These are phyloP conservation scores for Calonectria hawksworthii DNA, from an alignment of 2,329 filamentous ascomycete species.

Conservation along the genomic window DNA sequence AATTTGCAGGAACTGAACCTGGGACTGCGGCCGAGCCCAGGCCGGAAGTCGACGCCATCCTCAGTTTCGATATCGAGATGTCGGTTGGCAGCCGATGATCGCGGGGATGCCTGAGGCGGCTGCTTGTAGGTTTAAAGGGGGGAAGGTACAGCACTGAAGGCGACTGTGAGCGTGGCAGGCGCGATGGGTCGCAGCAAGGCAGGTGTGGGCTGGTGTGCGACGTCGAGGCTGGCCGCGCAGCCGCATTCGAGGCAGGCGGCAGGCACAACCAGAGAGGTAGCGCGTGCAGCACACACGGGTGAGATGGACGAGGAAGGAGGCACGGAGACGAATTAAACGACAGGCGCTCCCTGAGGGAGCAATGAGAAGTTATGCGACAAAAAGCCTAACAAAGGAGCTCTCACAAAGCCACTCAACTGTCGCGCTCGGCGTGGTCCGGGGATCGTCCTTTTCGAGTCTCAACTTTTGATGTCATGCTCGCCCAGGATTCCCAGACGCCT, in stretches of 20 bases:
- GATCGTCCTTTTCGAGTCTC: conserved; percentile 30
- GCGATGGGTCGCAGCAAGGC: conserved; percentile 32
- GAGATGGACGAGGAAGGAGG: not conserved
- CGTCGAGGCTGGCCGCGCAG: conserved; percentile 42
- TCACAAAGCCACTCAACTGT: conserved; percentile 30
- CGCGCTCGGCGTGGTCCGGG: conserved; percentile 28
- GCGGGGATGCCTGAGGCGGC: conserved; percentile 12
- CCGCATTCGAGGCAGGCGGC: conserved; percentile 45
- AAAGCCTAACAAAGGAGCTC: not conserved
- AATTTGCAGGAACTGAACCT: conserved; percentile 36
- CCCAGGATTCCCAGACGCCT: conserved; percentile 28
- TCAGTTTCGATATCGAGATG: conserved; percentile 12
- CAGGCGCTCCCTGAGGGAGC: not conserved
- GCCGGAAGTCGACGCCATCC: conserved; percentile 43
- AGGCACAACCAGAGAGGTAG: conserved; percentile 14
- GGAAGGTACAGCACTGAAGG: not conserved
- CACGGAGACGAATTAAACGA: not conserved
- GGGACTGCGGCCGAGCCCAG: conserved; percentile 36
- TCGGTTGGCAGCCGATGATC: not conserved
- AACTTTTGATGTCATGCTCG: conserved; percentile 46
- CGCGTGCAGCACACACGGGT: conserved; percentile 17
- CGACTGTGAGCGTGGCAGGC: not conserved
- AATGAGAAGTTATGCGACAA: not conserved
- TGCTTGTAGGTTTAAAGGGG: not conserved
- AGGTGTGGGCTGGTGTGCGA: conserved; percentile 16